Evolutionary conservation across 495 filamentous ascomycete genomes (phyloP), one percentile per base, ranked within the genome.

Genomic region (Penicillium samsonianum): DNA sequence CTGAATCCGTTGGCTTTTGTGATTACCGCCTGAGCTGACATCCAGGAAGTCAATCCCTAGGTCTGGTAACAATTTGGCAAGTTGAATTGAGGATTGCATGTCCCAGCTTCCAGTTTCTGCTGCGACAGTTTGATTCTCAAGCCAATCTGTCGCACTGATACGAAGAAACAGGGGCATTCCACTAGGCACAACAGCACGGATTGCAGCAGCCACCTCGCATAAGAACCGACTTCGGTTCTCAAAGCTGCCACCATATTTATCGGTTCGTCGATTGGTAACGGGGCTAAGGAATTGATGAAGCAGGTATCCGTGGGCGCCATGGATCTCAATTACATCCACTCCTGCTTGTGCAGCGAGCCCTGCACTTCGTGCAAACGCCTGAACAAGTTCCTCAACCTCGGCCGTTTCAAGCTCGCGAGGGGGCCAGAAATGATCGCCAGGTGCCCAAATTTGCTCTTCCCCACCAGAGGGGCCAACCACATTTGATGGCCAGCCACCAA

Each of bases 31-130:
- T 0, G 85, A 85, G 57, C 82, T 87, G 44, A 92, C 84, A 69
- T 95, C 90, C 16, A 93, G 71, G 4, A 93, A 67, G 70, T 93
- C 90, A 23, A 95, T 77, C 4, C 86, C 89, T 2, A 82, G 70
- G 9, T 79, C 82, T 0, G 87, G 81, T 0, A 92, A 78, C 25
- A 87, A 65, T 60, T 83, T 81, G 14, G 88, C 86, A 3, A 95
- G 76, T 57, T 68, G 61, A 48, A 85, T 78, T 22, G 81, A 88
- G 37, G 88, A 73, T 25, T 81, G 73, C 35, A 91, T 64, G 31
- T 83, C 81, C 90, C 89, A 92, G 40, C 80, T 80, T 11, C 82
- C 83, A 8, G 70, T 60, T 45, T 73, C 70, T 4, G 73, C 62
- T 30, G 75, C 75, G 25, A 77, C 55, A 2, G 72, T 68, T 23